Percentiles rank a stretch among this genome's conserved stretches.
phyloP scores from a whole-genome alignment of 331 rosid species.

The Pyracantha coccinea region DNA sequence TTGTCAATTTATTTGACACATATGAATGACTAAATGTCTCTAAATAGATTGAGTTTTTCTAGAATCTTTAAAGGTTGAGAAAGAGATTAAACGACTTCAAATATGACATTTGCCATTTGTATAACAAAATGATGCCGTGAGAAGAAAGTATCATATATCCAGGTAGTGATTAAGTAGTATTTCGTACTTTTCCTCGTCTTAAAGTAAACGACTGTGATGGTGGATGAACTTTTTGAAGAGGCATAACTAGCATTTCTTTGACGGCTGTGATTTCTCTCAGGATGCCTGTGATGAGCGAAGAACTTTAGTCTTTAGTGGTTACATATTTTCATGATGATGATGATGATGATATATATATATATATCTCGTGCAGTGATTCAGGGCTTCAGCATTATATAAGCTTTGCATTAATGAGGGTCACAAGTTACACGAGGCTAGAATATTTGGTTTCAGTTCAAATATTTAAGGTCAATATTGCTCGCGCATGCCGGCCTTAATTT shows the following conservation, averaged over 20 bases:
- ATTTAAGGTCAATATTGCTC: neutral
- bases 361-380: neutral
- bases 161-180: neutral
- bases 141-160: neutral
- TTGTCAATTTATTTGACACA: too few relatives aligned
- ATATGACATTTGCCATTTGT: neutral
- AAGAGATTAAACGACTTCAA: neutral
- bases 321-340: neutral
- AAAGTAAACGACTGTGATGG: neutral
- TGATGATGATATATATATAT: neutral
- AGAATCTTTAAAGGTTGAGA: neutral
- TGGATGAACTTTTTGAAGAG: neutral
- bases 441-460: neutral
- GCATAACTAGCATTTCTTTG: slow-evolving; percentile 11
- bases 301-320: slow-evolving; percentile 26
- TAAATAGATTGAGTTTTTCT: neutral
- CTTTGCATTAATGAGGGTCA: neutral
- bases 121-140: neutral
- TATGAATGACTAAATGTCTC: too few relatives aligned
- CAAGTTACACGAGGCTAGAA: neutral
- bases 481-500: neutral
- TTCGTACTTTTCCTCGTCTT: neutral
- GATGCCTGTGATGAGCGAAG: slow-evolving; percentile 27
- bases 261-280: slow-evolving; percentile 23
- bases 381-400: neutral